Evolutionary conservation across 2,329 filamentous ascomycete genomes (phyloP), one percentile per base, ranked within the genome.

Genomic region (Westerdykella ornata): DNA sequence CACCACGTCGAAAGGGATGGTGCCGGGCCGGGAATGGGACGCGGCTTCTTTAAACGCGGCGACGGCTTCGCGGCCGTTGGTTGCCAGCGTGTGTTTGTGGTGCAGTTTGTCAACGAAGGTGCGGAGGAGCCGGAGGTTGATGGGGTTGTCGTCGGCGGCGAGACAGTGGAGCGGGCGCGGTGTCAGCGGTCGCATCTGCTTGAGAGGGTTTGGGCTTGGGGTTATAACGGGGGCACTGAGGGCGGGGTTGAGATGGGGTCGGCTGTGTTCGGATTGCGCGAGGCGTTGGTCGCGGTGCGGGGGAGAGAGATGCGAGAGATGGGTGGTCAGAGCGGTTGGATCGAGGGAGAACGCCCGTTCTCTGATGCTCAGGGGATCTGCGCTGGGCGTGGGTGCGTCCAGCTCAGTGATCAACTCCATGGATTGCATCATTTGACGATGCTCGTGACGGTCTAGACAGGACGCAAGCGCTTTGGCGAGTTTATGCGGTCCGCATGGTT

Each of bases 61-160:
- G 2, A 68, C 45, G 2, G 65, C 65, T 46, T 65, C 60, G 6
- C 65, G 53, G n/a, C 65, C 65, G 19, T 67, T 60, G 30, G 49
- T 52, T 1, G 63, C 63, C 7, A 65, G 58, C 3, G 51, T 48
- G 40, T 64, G 58, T 2, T 49, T 47, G 37, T 65, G 62, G 4
- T 54, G 53, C 1, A 65, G 50, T 41, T 65, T 66, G 22, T 60
- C 51, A 16, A 66, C 52, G 29, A 67, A 64, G 2, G 60, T 65
- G 0, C 53, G 54, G 1, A 68, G 52, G 2, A 68, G 54, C 1
- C 56, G 57, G 4, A 68, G 57, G 39, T 68, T 68, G 52, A 68
- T 66, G 1, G 62, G 57, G 26, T 68, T 68, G 47, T 68, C 65
- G 30, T 68, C 65, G 3, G 67, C 65, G 8, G 62, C 59, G 11